Conservation (phyloP, 768 basidiomycete species). For the Lentinula sp. region DNA sequence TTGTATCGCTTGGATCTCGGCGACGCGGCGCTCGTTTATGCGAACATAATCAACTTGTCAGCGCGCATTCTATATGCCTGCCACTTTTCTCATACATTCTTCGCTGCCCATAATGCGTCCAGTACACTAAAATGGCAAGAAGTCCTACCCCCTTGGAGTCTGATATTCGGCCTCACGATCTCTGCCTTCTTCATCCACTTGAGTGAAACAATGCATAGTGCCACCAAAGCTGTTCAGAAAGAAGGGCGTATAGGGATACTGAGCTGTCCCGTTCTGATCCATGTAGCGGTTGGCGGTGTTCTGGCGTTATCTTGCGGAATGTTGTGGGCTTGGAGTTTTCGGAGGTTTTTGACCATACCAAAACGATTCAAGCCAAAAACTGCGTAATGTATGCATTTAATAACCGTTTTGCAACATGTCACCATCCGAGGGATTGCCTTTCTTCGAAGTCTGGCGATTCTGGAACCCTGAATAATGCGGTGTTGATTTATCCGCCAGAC, state of each 20-base stretch:
- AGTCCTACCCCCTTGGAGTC: constrained; percentile 18
- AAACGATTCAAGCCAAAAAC: not conserved
- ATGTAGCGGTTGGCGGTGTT: constrained; percentile 26
- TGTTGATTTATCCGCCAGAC: too few species aligned
- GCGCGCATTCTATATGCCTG: constrained; percentile 61
- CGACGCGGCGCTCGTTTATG: constrained; percentile 69
- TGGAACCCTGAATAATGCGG: too few species aligned
- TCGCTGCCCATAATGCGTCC: constrained; percentile 19
- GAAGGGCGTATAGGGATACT: constrained; percentile 21
- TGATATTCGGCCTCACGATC: constrained; percentile 14
- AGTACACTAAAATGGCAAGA: constrained; percentile 17
- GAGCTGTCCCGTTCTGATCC: constrained; percentile 19
- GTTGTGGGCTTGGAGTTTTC: constrained; percentile 24
- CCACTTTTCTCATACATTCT: constrained; percentile 44
- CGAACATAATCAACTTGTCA: constrained; percentile 64
- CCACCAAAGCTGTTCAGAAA: constrained; percentile 13
- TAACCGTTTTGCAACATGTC: too few species aligned
- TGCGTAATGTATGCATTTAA: not conserved
- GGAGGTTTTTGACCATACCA: constrained; percentile 2
- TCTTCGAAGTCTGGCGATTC: too few species aligned
- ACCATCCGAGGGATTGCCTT: too few species aligned
- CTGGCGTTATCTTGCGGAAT: constrained; percentile 20
- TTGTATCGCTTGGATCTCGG: constrained; percentile 45
- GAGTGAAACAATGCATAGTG: constrained; percentile 18
- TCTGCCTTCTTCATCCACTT: constrained; percentile 22